Percentiles rank a stretch among this genome's conserved stretches.
These are phyloP conservation scores for Hyphopichia khmerensis DNA, from an alignment of 1,139 yeast species.

Conservation along the genomic window DNA sequence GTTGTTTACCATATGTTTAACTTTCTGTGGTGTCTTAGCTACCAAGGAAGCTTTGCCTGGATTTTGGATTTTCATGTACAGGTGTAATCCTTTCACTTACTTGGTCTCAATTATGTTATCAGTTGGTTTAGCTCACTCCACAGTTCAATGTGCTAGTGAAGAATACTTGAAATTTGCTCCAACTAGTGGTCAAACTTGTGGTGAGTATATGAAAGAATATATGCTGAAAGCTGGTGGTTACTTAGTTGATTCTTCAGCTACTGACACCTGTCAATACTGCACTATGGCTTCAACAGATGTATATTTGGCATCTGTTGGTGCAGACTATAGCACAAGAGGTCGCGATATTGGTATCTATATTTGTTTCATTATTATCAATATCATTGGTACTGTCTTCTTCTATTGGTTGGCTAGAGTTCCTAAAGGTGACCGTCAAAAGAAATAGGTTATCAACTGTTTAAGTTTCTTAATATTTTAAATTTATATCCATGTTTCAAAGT, in stretches of 20 bases:
- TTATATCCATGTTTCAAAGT: too few species aligned
- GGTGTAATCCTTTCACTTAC: slow-evolving; percentile 31
- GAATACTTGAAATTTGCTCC: slow-evolving; percentile 52
- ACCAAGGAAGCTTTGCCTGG: slow-evolving; percentile 26
- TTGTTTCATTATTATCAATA: slow-evolving; percentile 20
- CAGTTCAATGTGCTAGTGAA: slow-evolving; percentile 36
- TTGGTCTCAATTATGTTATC: slow-evolving; percentile 52
- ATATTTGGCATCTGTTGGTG: slow-evolving; percentile 15
- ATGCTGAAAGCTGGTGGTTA: slow-evolving; percentile 25
- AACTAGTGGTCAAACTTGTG: slow-evolving; percentile 33
- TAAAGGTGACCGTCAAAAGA: slow-evolving; percentile 28
- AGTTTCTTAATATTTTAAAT: too few species aligned
- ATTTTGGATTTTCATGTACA: slow-evolving; percentile 39
- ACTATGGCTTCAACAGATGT: slow-evolving; percentile 17
- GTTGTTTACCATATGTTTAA: slow-evolving; percentile 29
- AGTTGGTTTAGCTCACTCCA: slow-evolving; percentile 20
- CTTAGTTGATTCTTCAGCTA: slow-evolving; percentile 15
- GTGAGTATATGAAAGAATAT: slow-evolving; percentile 20
- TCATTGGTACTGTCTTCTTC: slow-evolving; percentile 18
- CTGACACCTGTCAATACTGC: slow-evolving; percentile 20
- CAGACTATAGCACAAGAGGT: slow-evolving; percentile 27
- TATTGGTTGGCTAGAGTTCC: slow-evolving; percentile 32
- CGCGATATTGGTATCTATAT: slow-evolving; percentile 17
- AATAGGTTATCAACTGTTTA: too few species aligned
- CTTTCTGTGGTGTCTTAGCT: slow-evolving; percentile 36